Evolutionary conservation across 306 rosid genomes (phyloP), one percentile per base, ranked within the genome.

Genomic region (Inga oerstediana): DNA sequence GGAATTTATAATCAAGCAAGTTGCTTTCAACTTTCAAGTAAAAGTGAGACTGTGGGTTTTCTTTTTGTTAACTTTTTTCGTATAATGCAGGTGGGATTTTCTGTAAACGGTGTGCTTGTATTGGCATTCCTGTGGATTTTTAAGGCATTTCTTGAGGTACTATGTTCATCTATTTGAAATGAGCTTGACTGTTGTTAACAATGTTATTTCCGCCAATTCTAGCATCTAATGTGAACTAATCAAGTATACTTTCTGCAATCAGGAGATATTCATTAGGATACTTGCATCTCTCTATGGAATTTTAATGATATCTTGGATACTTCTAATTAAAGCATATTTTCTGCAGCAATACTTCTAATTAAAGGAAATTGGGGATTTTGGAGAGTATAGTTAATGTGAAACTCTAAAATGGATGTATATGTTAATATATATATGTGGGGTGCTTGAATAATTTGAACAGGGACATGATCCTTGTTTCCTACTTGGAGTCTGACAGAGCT

Each of bases 91-190:
- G 91, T 93, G 30, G 89, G 89, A 6, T 93, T 93, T 87, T 91
- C 94, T 51, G 94, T 92, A 14, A 86, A 93, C 72, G 97, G 97
- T 22, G 86, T 92, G 71, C 83, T 93, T 41, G 43, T 92, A 70
- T 89, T 93, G 64, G 89, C 97, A 10, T 92, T 82, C 82, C 66
- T 93, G 86, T 93, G 94, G 97, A 39, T 93, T 83, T 79, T 85
- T 82, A 93, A 89, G 92, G 97, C 93, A 20, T 92, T 92, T 86
- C 94, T 93, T 69, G 92, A 89, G 97, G 98, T 93, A 89, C 75
- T 27, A 45, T 77, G 51, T 35, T 72, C 13, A 39, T 10, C 75
- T 54, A 34, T 75, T 75, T 61, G 17, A 24, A 37, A 54, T 65
- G 64, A 68, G 24, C 52, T 12, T 66, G 65, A 34, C 4, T 48